Evolutionary conservation across 208 protist species (phyloP), one percentile per base, ranked within the genome.

Genomic region (Eutreptiella sp.): DNA sequence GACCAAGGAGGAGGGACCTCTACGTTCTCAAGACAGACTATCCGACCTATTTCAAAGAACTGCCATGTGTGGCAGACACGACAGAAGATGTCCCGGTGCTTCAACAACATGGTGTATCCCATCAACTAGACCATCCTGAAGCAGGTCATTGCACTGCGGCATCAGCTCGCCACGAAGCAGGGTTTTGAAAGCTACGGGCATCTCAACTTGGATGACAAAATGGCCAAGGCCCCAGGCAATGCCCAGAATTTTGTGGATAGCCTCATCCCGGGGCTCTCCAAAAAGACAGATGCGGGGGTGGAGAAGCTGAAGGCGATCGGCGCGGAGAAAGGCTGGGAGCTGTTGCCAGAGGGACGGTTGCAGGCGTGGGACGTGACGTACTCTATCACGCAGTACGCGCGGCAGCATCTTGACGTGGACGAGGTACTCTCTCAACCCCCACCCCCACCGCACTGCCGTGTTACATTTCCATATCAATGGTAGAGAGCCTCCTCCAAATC

Each of bases 1-100:
- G 29, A 70, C 68, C 48, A 75, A 58, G 29, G 34, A 46, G 27
- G 60, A 71, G 31, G 75, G 19, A 19, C 26, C 64, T 53, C 38
- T 77, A 64, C 46, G 72, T 79, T 9, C 67, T 85, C 34, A 84
- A 81, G 58, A 80, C 87, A 71, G 84, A 89, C 66, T 87, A 87
- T 57, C 81, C 84, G 26, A 89, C 84, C 9, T 87, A 80, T 72
- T 87, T 86, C 68, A 79, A 67, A 4, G 77, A 82, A 79, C 63
- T 89, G 84, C 70, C 71, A 84, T 58, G 73, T 89, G 26, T 76
- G 79, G 11, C 60, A 72, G 42, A 89, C 84, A 53, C 78, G 84
- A 3, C 41, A 72, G 46, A 46, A 48, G 16, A 79, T 89, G 70
- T 26, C 52, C 26, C 54, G 57, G 43, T 76, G 76, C 35, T 78